Evolutionary conservation across 257 asterid species (phyloP), one percentile per base, ranked within the genome.

Genomic region (Agastache rugosa): DNA sequence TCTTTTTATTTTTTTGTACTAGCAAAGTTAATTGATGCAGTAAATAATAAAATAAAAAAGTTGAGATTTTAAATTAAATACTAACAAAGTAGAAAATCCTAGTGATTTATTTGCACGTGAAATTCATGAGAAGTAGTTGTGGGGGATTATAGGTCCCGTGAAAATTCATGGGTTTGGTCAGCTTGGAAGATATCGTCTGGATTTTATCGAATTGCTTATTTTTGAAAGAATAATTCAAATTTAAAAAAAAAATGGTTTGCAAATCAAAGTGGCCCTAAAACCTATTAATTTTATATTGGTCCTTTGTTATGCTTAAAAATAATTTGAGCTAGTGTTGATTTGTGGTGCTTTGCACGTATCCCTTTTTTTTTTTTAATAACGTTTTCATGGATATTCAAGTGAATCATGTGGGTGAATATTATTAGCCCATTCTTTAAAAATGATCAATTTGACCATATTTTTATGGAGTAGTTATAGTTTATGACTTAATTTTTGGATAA

Each of bases 61-160:
- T 68, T 61, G 25, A 20, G 45, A 51, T 59, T 73, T 29, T 50
- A 1, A 29, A 63, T n/a, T n/a, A n/a, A n/a, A n/a, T n/a, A n/a
- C n/a, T 19, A 64, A 71, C 3, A 44, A 65, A 65, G 47, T 59
- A 53, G 73, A 62, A 0, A n/a, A 74, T n/a, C n/a, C n/a, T 37
- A 42, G 2, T 25, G 42, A 17, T 72, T 9, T 53, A 1, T 25
- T 47, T 15, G 51, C 85, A 55, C 77, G 75, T 73, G 85, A 73
- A 63, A 55, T 45, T 55, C 29, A 60, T 71, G 78, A 77, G 76
- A 67, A 67, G 75, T 74, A 71, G 77, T 44, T 75, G 27, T 41
- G 31, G 12, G 56, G 31, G 31, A 50, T 45, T 45, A 39, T 69
- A 62, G 15, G 14, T 56, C 83, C 80, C 86, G 83, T 82, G 86